Conservation (phyloP, 202 grass and related monocot genomes). For the Bolboschoenoplectus hybrid region DNA sequence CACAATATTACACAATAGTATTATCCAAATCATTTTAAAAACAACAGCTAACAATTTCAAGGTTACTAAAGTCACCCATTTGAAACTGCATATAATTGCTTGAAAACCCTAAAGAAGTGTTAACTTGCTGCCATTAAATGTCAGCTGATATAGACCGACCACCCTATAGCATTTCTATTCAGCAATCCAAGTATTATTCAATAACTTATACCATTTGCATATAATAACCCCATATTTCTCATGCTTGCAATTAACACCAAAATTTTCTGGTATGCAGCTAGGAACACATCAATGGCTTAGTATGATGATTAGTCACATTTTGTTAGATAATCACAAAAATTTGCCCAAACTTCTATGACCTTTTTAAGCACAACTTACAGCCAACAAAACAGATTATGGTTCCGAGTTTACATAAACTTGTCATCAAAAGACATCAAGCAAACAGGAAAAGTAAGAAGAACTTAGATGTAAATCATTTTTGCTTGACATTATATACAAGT, state of each 20-base stretch:
- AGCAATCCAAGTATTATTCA: slow-evolving; percentile 21
- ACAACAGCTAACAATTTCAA: slow-evolving; percentile 1
- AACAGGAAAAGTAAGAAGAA: neutral
- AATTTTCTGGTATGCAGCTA: neutral
- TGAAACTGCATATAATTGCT: neutral
- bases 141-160: neutral
- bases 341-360: neutral
- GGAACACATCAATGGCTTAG: neutral
- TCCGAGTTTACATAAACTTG: neutral
- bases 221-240: neutral
- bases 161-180: neutral
- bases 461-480: neutral
- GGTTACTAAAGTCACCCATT: neutral
- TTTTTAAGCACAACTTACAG: neutral
- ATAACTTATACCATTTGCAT: neutral
- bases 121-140: neutral
- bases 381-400: neutral
- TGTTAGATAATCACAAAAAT: neutral
- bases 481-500: neutral
- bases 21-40: slow-evolving; percentile 10
- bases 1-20: slow-evolving; percentile 31
- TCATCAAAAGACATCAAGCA: neutral
- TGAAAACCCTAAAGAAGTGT: neutral
- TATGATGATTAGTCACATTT: neutral
- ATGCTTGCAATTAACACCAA: slow-evolving; percentile 3